Evolutionary conservation across 441 rosid species (phyloP).

Genomic region (Biscutella laevigata): DNA sequence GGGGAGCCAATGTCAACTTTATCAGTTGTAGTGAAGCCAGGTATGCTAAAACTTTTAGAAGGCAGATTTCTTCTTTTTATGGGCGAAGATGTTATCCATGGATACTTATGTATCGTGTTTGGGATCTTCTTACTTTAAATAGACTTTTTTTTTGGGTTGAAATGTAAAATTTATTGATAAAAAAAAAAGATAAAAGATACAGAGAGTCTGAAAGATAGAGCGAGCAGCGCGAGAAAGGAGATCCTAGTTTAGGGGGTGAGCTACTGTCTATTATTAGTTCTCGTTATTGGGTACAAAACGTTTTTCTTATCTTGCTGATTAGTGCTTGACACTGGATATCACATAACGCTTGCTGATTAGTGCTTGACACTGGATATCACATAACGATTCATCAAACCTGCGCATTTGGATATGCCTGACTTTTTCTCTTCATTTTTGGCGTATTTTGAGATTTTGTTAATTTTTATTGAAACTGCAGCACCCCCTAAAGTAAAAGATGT

Average conservation of each 20-base stretch:
- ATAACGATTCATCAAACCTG: too few species aligned
- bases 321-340: neutral
- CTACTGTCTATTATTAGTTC: slow-evolving; percentile 10
- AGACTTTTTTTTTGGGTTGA: too few species aligned
- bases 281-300: neutral
- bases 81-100: too few species aligned
- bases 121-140: neutral
- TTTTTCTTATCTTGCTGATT: neutral
- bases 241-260: too few species aligned
- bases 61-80: slow-evolving; percentile 4
- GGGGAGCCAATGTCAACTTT: slow-evolving; percentile 65
- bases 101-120: neutral
- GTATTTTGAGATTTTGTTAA: slow-evolving; percentile 17
- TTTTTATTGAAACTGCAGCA: slow-evolving; percentile 41
- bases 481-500: slow-evolving; percentile 89
- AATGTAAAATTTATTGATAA: too few species aligned
- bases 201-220: too few species aligned
- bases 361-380: neutral
- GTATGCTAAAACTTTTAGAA: slow-evolving; percentile 32
- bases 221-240: too few species aligned
- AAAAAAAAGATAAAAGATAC: too few species aligned
- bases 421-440: slow-evolving; percentile 14
- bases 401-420: slow-evolving; percentile 4
- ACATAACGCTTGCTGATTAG: too few species aligned
- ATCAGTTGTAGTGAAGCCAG: slow-evolving; percentile 69